phyloP scores from a whole-genome alignment of 2,329 filamentous ascomycete genomes.

The Cordyceps pruinosa region DNA sequence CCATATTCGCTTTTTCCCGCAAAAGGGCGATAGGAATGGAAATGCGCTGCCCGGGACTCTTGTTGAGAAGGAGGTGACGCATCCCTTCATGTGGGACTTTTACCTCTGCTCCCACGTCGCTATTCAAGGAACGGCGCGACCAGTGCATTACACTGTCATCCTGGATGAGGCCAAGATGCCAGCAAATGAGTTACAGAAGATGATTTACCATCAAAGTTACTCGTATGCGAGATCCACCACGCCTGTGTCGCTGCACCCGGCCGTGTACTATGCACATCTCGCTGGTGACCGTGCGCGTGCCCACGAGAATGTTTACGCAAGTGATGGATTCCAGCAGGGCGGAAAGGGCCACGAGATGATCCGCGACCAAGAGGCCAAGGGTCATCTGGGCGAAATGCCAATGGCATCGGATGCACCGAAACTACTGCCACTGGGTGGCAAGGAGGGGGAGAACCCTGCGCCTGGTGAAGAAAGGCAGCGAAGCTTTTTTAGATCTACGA shows the following conservation, averaged over 20 bases:
- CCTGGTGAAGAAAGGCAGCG: conserved; percentile 27
- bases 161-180: conserved; percentile 67
- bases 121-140: conserved; percentile 89
- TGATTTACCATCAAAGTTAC: conserved; percentile 94
- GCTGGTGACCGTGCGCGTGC: conserved; percentile 72
- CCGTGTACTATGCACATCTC: conserved; percentile 93
- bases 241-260: conserved; percentile 80
- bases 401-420: conserved; percentile 22
- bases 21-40: conserved; percentile 61
- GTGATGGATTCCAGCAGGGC: conserved; percentile 36
- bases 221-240: conserved; percentile 90
- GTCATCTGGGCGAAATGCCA: conserved; percentile 21
- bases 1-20: conserved; percentile 87
- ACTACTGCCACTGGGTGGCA: conserved; percentile 27
- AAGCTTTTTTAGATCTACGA: conserved; percentile 31
- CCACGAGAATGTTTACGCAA: conserved; percentile 54
- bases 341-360: conserved; percentile 37
- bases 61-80: conserved; percentile 83
- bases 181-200: conserved; percentile 66
- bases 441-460: conserved; percentile 15
- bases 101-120: conserved; percentile 59
- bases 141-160: conserved; percentile 87
- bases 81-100: conserved; percentile 87
- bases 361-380: conserved; percentile 34
- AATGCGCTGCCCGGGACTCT: conserved; percentile 84